Conservation (phyloP, 108 stramenopile genomes). For the Cyclotella baltica region DNA sequence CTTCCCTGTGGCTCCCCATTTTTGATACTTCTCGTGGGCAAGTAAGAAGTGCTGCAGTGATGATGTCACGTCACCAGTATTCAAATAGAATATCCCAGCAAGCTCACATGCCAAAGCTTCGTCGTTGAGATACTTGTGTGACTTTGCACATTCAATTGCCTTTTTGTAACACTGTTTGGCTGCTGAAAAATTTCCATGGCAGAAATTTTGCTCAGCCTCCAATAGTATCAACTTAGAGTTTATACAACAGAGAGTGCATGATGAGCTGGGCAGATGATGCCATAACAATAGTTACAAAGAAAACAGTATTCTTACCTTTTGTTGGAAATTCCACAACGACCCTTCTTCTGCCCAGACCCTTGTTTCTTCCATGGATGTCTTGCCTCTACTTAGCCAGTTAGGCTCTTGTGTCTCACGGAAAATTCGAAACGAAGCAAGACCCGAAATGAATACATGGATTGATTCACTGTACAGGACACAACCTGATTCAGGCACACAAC, state of each 20-base stretch:
- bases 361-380: background rate
- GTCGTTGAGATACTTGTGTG: background rate
- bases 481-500: background rate
- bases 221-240: background rate
- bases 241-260: background rate
- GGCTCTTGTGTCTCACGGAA: background rate
- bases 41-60: background rate
- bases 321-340: constrained; percentile 6
- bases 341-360: background rate
- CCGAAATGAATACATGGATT: background rate
- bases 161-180: background rate
- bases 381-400: background rate
- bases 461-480: background rate
- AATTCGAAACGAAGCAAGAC: background rate
- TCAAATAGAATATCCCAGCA: background rate
- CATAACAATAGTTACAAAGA: background rate
- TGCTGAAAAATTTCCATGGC: background rate
- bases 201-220: constrained; percentile 1
- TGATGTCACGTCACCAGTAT: background rate
- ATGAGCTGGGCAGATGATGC: background rate
- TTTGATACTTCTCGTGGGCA: background rate
- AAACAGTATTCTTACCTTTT: background rate
- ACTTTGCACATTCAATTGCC: background rate
- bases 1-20: background rate
- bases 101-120: background rate